Base-by-base conservation (phyloP, 1,139 yeast genomes). In the Groenewaldozyma auringiensis region DNA sequence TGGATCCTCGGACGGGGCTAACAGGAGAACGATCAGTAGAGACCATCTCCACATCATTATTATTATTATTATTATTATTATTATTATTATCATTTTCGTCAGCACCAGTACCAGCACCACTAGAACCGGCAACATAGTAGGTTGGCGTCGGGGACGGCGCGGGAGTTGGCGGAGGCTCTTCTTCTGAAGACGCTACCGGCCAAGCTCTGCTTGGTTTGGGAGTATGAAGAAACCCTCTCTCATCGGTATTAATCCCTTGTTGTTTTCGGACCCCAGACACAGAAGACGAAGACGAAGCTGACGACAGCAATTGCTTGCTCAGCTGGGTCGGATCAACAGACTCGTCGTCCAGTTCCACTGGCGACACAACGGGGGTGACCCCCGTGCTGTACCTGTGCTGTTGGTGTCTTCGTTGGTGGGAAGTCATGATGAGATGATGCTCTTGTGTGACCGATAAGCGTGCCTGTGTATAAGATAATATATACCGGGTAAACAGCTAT, bases 131-230 rank as follows among this genome's bases (percentile, higher is more conserved):
- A 33, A 37, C 34, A 21, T 45, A 32, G 27, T 32, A 42, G 27
- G 34, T 42, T 21, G 62, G 60, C 3, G 51, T 52, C 2, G 61
- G 62, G 11, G 62, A 58, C 2, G 62, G 62, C 6, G 62, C 62
- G 2, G 62, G 61, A 2, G 62, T 58, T n/a, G 59, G 54, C 11
- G 57, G 59, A 8, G 33, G 43, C 14, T 37, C 42, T 21, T 37
- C 45, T 9, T 38, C 37, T 11, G 29, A 25, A 25, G 6, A 25
- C 11, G 29, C 9, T 11, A 25, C 29, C 9, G 29, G 11, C 29
- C 29, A 25, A 8, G 29, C 29, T 11, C 29, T 25, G 11, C 11
- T 25, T 25, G 29, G 29, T 25, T 11, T 25, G 11, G 29, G 29
- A 25, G 29, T 11, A 25, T 25, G 29, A 25, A 18, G 31, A 20